phyloP scores from a whole-genome alignment of 257 asterid species.

The Echites panduratus region DNA sequence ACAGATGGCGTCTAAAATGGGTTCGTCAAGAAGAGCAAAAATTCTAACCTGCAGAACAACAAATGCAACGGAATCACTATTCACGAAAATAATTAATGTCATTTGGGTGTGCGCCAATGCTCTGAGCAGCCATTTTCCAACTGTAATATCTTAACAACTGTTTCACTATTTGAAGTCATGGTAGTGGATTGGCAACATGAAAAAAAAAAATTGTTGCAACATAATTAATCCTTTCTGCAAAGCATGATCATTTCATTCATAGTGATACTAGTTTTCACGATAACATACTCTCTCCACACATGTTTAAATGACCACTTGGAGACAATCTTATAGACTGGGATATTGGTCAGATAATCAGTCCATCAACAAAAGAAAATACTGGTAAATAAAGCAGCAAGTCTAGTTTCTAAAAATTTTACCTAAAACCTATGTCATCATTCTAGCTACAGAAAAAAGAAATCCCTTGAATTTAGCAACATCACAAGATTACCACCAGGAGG shows the following conservation, averaged over 20 bases:
- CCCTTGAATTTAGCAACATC: background rate
- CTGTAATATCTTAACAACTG: no score
- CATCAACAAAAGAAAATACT: background rate
- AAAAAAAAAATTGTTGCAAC: background rate
- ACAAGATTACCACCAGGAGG: background rate
- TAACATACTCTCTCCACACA: background rate
- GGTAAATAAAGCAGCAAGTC: background rate
- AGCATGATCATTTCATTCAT: background rate
- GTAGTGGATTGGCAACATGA: no score
- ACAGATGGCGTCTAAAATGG: slow-evolving; percentile 74
- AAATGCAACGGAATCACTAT: background rate
- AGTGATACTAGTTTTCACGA: background rate
- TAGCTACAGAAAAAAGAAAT: background rate
- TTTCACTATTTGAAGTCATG: no score
- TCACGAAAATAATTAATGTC: no score
- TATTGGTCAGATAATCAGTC: background rate
- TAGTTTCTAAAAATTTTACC: background rate
- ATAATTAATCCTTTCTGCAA: background rate
- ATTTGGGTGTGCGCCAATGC: no score
- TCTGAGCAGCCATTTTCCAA: no score
- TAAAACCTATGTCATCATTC: background rate
- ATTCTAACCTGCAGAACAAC: slow-evolving; percentile 58
- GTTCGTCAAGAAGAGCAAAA: slow-evolving; percentile 72
- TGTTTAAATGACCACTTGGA: background rate
- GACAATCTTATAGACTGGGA: background rate